Base-by-base conservation (phyloP, 345 rosid species). In the Eucalyptus brandiana region DNA sequence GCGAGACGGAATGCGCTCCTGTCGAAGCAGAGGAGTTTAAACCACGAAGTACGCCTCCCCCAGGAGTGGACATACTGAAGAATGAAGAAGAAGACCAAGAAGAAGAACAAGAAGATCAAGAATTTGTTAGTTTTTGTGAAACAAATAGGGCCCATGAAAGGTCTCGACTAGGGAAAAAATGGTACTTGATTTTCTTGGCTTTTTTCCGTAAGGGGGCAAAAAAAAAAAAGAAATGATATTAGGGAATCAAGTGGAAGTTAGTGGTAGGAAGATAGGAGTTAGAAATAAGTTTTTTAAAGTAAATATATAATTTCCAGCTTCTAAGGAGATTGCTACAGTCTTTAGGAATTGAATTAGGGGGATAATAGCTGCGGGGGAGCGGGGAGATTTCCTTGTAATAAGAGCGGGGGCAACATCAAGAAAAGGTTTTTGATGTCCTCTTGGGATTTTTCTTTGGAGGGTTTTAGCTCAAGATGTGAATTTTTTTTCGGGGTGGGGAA, bases 11-110 rank as follows among this genome's bases (percentile, higher is more conserved):
- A 88, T 86, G 92, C 89, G 1, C 24, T 89, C 2, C 7, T 90
- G 80, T 54, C 89, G 16, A 90, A 92, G 76, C 93, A 94, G 86
- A 91, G 88, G 51, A 67, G 85, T 7, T 44, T 91, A 56, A 92
- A 56, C 83, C 92, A 93, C 76, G 96, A 94, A 87, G 53, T 90
- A 88, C 90, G 88, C 49, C 91, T 96, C 48, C 99, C 95, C 28
- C 94, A 94, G 76, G 97, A 96, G 62, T 95, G 97, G 97, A 94
- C 92, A 5, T 96, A 96, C 69, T 94, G 93, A 94, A 76, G 85
- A 12, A 62, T 19, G 69, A 62, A 62, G 69, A 60, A 60, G 15
- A 60, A 0, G 40, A 67, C 17, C 2, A 19, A 60, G 67, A 60
- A 58, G 67, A 60, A 28, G 17, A 62, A 2, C 8, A 65, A 65